These are phyloP conservation scores for Russula compacta DNA, from an alignment of 768 basidiomycete species.

Conservation along the genomic window DNA sequence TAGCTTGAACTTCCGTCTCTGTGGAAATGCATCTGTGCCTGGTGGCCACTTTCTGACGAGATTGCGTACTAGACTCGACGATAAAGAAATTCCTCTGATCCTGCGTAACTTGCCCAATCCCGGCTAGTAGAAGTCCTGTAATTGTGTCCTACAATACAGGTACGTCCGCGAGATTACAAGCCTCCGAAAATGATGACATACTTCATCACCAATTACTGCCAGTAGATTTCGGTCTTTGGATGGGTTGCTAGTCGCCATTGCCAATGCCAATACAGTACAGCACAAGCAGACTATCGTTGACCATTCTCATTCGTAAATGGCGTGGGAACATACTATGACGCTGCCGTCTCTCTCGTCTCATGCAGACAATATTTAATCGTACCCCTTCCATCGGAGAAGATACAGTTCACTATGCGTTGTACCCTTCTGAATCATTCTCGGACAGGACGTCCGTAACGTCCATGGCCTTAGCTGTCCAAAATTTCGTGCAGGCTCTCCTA, in stretches of 20 bases:
- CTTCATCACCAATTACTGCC: constrained; percentile 97
- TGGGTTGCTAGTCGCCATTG: constrained; percentile 42
- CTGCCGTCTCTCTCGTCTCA: not conserved
- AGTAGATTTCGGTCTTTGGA: constrained; percentile 81
- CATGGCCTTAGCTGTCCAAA: constrained; percentile 58
- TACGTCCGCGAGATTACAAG: not conserved
- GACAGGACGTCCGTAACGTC: constrained; percentile 56
- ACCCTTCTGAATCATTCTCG: constrained; percentile 44
- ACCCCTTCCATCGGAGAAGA: constrained; percentile 79
- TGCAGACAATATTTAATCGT: constrained; percentile 47
- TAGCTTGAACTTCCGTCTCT: constrained; percentile 88
- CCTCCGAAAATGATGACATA: constrained; percentile 27
- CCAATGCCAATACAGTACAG: not conserved
- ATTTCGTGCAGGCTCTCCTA: constrained; percentile 45
- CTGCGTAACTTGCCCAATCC: constrained; percentile 84
- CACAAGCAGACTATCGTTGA: not conserved
- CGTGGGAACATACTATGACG: constrained; percentile 1
- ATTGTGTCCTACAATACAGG: constrained; percentile 71
- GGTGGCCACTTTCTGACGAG: not conserved
- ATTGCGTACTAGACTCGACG: constrained; percentile 70
- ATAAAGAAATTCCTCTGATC: constrained; percentile 97
- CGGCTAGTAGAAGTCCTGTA: constrained; percentile 90
- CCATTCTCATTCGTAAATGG: not conserved
- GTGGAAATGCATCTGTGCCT: not conserved
- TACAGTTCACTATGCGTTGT: constrained; percentile 67